phyloP scores from a whole-genome alignment of 495 filamentous ascomycete genomes.

The Talaromyces adpressus region DNA sequence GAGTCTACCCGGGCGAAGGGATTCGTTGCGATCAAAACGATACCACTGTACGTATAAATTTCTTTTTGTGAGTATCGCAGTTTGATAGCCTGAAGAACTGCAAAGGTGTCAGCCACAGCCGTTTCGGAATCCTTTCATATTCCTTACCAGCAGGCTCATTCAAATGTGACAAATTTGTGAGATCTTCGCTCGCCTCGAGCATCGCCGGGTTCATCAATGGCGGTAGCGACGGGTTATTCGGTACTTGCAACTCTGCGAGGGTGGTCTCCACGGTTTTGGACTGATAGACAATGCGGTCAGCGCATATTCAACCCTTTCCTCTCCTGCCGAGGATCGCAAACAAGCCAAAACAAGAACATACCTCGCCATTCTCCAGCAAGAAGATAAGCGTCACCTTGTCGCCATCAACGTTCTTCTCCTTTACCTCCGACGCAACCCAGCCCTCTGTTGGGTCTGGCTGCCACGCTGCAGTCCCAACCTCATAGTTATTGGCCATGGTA shows the following conservation, averaged over 20 bases:
- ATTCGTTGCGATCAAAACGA: slow-evolving; percentile 97
- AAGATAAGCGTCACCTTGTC: slow-evolving; percentile 84
- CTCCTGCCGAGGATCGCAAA: not conserved
- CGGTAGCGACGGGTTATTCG: slow-evolving; percentile 64
- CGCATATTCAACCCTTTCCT: not conserved
- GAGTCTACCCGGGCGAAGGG: slow-evolving; percentile 97
- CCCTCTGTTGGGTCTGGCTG: slow-evolving; percentile 92
- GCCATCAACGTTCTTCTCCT: slow-evolving; percentile 76
- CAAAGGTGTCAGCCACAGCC: slow-evolving; percentile 26
- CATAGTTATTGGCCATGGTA: slow-evolving; percentile 89
- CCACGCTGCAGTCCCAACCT: slow-evolving; percentile 97
- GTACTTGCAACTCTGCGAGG: slow-evolving; percentile 66
- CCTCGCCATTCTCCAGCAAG: slow-evolving; percentile 87
- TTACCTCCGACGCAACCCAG: slow-evolving; percentile 94
- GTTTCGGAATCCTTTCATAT: slow-evolving; percentile 4
- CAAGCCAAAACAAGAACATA: slow-evolving; percentile 29
- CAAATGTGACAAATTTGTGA: slow-evolving; percentile 94
- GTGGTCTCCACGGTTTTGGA: slow-evolving; percentile 77
- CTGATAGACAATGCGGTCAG: slow-evolving; percentile 39
- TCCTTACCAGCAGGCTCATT: slow-evolving; percentile 93
- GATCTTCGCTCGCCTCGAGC: slow-evolving; percentile 96
- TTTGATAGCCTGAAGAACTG: slow-evolving; percentile 95
- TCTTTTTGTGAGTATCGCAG: slow-evolving; percentile 98
- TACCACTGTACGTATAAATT: slow-evolving; percentile 99
- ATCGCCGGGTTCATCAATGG: slow-evolving; percentile 97